These are phyloP conservation scores for barrel medic (Medicago truncatula) DNA, from an alignment of 306 rosid species.

Conservation along the genomic window MtrunA17r5.0-ANR NC_053045.1:14982001-14982500, in stretches of 20 bases:
- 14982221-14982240: slow-evolving; percentile 11
- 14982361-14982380: slow-evolving; percentile 55
- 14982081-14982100: background rate
- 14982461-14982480: slow-evolving; percentile 8
- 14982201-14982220: slow-evolving; percentile 13
- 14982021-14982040: background rate
- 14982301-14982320: slow-evolving; percentile 24
- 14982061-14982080: no score
- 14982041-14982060: background rate
- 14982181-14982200: slow-evolving; percentile 56
- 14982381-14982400: slow-evolving; percentile 48
- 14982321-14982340: background rate
- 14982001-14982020: background rate
- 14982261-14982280: slow-evolving; percentile 7
- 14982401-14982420: slow-evolving; percentile 53
- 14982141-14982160: slow-evolving; percentile 13
- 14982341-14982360: background rate
- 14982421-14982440: slow-evolving; percentile 45
- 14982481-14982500: no score
- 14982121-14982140: background rate
- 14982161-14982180: slow-evolving; percentile 41
- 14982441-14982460: slow-evolving; percentile 58
- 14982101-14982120: background rate
- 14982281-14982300: slow-evolving; percentile 6
- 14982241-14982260: slow-evolving; percentile 44